Percentiles rank a stretch among this genome's conserved stretches.
These are phyloP conservation scores for Anethum foeniculum DNA, from an alignment of 140 eudicot genomes.

Conservation along the genomic window DNA sequence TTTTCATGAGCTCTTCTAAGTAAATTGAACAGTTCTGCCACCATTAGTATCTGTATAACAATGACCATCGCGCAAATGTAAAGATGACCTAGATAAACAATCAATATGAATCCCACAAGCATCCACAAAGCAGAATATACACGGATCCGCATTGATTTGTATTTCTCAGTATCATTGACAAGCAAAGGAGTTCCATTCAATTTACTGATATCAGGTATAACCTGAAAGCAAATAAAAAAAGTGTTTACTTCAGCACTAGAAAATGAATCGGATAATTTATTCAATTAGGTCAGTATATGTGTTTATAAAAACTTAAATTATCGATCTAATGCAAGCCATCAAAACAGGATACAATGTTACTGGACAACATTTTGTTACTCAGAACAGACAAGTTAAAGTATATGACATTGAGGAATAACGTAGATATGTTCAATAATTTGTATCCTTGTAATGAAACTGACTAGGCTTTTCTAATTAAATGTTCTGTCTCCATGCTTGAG, in stretches of 20 bases:
- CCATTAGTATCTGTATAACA: constrained; percentile 71
- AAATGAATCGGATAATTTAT: background rate
- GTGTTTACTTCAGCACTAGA: background rate
- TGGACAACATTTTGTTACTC: constrained; percentile 1
- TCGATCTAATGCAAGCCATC: background rate
- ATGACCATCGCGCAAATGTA: constrained; percentile 73
- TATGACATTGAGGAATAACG: background rate
- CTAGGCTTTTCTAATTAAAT: background rate
- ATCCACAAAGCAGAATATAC: constrained; percentile 75
- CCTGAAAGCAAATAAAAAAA: constrained; percentile 26
- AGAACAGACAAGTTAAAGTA: background rate
- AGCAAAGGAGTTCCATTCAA: constrained; percentile 48
- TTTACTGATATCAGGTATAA: constrained; percentile 39
- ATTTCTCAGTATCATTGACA: constrained; percentile 57
- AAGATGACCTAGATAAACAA: constrained; percentile 75
- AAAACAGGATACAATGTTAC: background rate
- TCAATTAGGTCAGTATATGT: background rate
- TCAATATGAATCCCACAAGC: constrained; percentile 40
- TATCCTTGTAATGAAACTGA: too few relatives aligned
- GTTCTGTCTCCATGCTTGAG: background rate
- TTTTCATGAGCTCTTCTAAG: constrained; percentile 73
- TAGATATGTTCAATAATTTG: background rate
- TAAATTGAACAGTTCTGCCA: constrained; percentile 62
- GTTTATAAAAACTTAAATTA: background rate
- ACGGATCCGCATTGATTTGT: constrained; percentile 70